These are phyloP conservation scores for Monosporascus sp. DNA, from an alignment of 2,329 filamentous ascomycete genomes.

Conservation along the genomic window DNA sequence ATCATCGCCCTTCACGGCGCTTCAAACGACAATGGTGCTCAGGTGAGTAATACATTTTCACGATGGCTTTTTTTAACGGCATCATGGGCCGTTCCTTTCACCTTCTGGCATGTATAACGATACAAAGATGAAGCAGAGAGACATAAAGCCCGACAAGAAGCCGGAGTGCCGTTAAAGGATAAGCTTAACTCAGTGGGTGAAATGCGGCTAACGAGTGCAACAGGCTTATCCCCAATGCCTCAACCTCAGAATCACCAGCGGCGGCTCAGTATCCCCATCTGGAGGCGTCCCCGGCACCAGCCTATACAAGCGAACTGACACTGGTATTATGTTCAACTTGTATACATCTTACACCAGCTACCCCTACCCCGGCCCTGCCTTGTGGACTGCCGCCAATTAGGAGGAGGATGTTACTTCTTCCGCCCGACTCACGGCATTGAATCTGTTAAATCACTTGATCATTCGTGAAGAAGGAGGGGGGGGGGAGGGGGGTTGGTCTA, in stretches of 20 bases:
- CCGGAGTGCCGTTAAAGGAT: too few relatives aligned
- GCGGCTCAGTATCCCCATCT: constrained; percentile 16
- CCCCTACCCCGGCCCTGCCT: constrained; percentile 18
- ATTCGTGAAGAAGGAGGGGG: background rate
- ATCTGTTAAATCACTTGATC: background rate
- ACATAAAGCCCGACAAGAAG: too few relatives aligned
- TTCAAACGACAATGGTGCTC: constrained; percentile 26
- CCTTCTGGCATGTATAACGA: too few relatives aligned
- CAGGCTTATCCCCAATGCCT: constrained; percentile 40
- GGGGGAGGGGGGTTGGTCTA: too few relatives aligned
- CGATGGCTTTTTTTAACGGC: background rate
- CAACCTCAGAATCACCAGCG: constrained; percentile 36
- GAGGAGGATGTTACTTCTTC: background rate
- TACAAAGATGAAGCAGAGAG: too few relatives aligned
- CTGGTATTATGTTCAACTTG: constrained; percentile 21
- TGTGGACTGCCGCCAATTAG: constrained; percentile 20
- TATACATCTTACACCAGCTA: constrained; percentile 16
- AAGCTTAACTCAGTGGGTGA: too few relatives aligned
- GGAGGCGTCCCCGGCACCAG: constrained; percentile 27
- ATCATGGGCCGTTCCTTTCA: too few relatives aligned
- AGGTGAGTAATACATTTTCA: background rate
- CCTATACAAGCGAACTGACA: constrained; percentile 23
- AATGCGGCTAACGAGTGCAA: background rate
- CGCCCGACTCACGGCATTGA: too few relatives aligned
- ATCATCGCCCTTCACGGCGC: constrained; percentile 44